Evolutionary conservation across 2,329 filamentous ascomycete genomes (phyloP).

Genomic region (Aspergillus intermedius): DNA sequence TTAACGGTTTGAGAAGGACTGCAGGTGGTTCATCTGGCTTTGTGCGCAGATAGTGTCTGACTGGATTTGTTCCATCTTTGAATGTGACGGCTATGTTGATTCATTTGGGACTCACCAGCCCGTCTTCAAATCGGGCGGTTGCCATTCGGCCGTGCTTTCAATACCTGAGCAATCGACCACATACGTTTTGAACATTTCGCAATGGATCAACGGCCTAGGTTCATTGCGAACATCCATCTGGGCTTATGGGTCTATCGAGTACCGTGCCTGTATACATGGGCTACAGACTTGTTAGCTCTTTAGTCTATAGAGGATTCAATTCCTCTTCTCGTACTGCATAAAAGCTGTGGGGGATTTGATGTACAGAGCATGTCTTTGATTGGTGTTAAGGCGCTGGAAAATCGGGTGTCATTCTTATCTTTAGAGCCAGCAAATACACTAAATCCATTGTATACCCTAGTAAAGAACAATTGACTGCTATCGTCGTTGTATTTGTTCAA

Average conservation of each 20-base stretch:
- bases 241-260: too few relatives aligned
- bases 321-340: too few relatives aligned
- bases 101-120: neutral
- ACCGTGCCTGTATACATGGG: too few relatives aligned
- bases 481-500: neutral
- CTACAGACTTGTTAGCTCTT: too few relatives aligned
- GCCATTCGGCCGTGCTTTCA: neutral
- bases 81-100: neutral
- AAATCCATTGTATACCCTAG: neutral
- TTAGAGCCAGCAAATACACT: neutral
- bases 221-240: too few relatives aligned
- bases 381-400: too few relatives aligned
- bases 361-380: too few relatives aligned
- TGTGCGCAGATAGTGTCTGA: constrained; percentile 23
- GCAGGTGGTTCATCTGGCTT: constrained; percentile 32
- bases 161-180: neutral
- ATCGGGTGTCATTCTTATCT: too few relatives aligned
- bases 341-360: too few relatives aligned
- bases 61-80: neutral
- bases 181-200: too few relatives aligned
- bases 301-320: too few relatives aligned
- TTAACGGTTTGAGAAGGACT: constrained; percentile 33
- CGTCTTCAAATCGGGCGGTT: neutral
- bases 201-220: too few relatives aligned
- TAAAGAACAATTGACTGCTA: neutral